Base-by-base conservation (phyloP, 2,329 filamentous ascomycete species). In the Xylaria multiplex region DNA sequence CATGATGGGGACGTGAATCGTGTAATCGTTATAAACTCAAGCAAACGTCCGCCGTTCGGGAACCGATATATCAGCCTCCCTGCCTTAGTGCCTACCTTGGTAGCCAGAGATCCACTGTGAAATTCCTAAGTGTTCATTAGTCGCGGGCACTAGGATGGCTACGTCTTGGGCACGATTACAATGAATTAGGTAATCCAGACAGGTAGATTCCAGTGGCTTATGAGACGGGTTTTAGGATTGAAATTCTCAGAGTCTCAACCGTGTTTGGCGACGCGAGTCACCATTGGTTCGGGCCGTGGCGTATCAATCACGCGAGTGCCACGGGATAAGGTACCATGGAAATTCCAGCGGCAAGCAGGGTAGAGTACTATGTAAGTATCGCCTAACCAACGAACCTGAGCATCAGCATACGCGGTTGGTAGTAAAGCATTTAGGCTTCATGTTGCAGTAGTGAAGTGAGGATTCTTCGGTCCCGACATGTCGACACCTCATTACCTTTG, bases 381-480 rank as follows among this genome's bases (percentile, higher is more conserved):
- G 49, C 49, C 49, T 42, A 9, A 54, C n/a, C 2, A 19, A 9
- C 46, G 43, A 60, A 57, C 57, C 62, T 60, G 56, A 56, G 30
- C 7, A 30, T 27, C 27, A 27, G 27, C 5, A 27, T 27, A 27
- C 27, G 2, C 27, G 5, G 5, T 27, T 3, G 27, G 27, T 27
- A 27, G 27, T 46, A 16, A 35, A 45, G 50, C 32, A 40, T 24
- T 49, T 40, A 32, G 27, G 43, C 55, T 61, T 56, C 43, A 30
- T 22, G 30, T 32, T 49, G 49, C 30, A 45, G 30, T 19, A 19
- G 19, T 19, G 19, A 19, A 19, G 19, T 58, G 43, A 30, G 45
- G 14, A 19, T 57, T 19, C 27, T 37, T 65, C 62, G 62, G 62
- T 60, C 62, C 62, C 62, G 62, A 61, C 57, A 57, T 24, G 43